These are phyloP conservation scores for Penicillium sp. DNA, from an alignment of 2,329 filamentous ascomycete genomes.

Conservation along the genomic window DNA sequence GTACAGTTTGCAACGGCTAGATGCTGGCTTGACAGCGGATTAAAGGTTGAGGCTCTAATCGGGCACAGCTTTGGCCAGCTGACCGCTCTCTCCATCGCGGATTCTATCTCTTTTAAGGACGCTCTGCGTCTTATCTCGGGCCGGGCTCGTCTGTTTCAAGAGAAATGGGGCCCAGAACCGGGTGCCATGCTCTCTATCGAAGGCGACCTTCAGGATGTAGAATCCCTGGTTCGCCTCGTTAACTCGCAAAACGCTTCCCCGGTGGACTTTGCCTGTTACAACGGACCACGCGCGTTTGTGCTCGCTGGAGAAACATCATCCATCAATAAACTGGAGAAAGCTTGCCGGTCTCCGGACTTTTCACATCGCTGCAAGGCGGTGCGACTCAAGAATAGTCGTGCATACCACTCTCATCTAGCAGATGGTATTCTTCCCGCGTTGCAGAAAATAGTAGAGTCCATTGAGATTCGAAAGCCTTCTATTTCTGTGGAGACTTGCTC, in stretches of 20 bases:
- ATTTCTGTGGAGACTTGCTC: not conserved
- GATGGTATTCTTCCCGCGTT: not conserved
- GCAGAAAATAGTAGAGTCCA: too few relatives aligned
- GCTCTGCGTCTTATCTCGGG: not conserved
- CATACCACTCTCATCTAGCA: not conserved
- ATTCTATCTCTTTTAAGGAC: not conserved
- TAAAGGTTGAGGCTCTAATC: not conserved
- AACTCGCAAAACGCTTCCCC: not conserved
- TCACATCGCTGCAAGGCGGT: not conserved
- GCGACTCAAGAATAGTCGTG: not conserved
- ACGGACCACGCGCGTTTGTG: not conserved
- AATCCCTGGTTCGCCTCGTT: not conserved
- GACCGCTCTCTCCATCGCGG: not conserved
- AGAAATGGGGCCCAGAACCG: not conserved
- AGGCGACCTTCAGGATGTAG: not conserved
- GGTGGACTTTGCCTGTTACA: not conserved
- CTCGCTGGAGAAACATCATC: not conserved
- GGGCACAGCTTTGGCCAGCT: slow-evolving; percentile 1
- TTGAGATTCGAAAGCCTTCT: too few relatives aligned
- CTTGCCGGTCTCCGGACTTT: not conserved
- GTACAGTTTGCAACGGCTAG: not conserved
- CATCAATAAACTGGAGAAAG: not conserved
- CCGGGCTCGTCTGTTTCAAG: not conserved
- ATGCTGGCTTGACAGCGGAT: not conserved
- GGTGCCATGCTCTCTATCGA: not conserved